phyloP scores from a whole-genome alignment of 2,329 filamentous ascomycete genomes.

The Clonostachys byssicola region DNA sequence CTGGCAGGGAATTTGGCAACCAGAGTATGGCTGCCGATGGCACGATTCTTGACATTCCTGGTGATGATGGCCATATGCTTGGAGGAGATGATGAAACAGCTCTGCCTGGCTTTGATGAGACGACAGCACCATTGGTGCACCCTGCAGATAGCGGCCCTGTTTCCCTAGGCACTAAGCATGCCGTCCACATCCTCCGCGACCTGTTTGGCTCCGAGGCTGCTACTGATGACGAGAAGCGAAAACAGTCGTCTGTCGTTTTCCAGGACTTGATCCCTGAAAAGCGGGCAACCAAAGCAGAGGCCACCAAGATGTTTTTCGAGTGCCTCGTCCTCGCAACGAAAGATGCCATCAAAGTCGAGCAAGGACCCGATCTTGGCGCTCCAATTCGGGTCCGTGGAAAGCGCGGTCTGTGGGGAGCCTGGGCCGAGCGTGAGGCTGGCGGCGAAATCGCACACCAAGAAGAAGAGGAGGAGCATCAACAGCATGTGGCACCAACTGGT shows the following conservation, averaged over 20 bases:
- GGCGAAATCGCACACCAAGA: constrained; percentile 54
- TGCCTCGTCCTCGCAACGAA: constrained; percentile 93
- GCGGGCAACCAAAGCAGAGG: constrained; percentile 79
- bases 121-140: constrained; percentile 69
- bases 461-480: constrained; percentile 24
- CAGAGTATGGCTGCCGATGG: constrained; percentile 52
- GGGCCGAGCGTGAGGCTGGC: constrained; percentile 77
- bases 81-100: constrained; percentile 33
- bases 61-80: constrained; percentile 38
- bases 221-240: constrained; percentile 65
- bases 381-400: constrained; percentile 84
- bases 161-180: constrained; percentile 88
- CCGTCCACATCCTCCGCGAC: constrained; percentile 89
- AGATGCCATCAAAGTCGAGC: constrained; percentile 95
- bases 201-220: constrained; percentile 74
- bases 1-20: constrained; percentile 42
- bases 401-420: constrained; percentile 92
- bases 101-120: constrained; percentile 71
- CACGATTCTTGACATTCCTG: constrained; percentile 62
- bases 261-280: constrained; percentile 84
- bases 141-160: constrained; percentile 78
- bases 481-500: constrained; percentile 14
- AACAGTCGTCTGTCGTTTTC: constrained; percentile 76
- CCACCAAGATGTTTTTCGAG: constrained; percentile 99
- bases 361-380: constrained; percentile 71